Base-by-base conservation (phyloP, 1,284 basidiomycete species). In the Trametes pubescens region DNA sequence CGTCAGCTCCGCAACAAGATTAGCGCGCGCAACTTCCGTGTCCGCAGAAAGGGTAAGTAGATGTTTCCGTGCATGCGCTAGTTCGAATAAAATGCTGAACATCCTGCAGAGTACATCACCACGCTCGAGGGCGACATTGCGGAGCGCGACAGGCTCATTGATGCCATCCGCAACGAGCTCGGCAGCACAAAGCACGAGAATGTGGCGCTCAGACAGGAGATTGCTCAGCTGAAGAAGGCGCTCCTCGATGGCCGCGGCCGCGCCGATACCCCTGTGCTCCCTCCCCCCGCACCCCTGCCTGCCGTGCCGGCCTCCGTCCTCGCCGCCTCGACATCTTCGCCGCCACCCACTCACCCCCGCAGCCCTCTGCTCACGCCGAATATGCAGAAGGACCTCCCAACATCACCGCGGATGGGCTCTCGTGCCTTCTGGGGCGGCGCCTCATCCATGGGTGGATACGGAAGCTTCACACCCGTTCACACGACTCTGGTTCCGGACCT, bases 1-100 rank as follows among this genome's bases (percentile, higher is more conserved):
- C 83, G 97, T 18, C 97, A 99, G 78, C 82, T 99, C 44, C 81
- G 97, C 62, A 99, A 99, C 82, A 99, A 99, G 88, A 96, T 99
- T 67, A 93, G 91, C 70, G 97, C 97, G 1, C 84, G 96, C 64
- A 98, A 97, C 75, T 98, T 99, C 82, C 85, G 97, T 34, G 94
- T 96, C 38, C 84, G 96, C 51, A 85, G 96, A 78, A 98, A 99
- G 83, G 92, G 93, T 91, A 54, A 65, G 82, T 78, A 16, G 21
- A 35, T 13, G 58, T 66, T 46, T 65, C 59, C 53, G 48, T 55
- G n/a, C 18, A 57, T 62, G 58, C 68, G 61, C 70, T 43, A 22
- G 22, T 26, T 9, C 40, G 13, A n/a, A 35, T 67, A 59, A 63
- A 2, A 9, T 35, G 53, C 54, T 55, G 11, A 21, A 32, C 10